These are phyloP conservation scores for Glebionis coronaria DNA, from an alignment of 129 eudicot genomes.

Conservation along the genomic window DNA sequence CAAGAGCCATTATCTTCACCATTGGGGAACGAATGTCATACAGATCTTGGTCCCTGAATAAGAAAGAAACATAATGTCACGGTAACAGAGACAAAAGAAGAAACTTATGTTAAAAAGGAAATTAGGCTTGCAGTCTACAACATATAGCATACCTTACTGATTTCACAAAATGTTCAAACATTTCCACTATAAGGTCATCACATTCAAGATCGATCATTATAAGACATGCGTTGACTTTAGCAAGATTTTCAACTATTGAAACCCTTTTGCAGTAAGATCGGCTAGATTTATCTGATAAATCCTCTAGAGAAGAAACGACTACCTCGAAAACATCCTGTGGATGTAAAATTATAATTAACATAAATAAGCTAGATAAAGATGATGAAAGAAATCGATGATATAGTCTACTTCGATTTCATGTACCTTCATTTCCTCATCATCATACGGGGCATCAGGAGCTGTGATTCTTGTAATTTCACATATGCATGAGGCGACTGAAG, in stretches of 20 bases:
- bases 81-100: background rate
- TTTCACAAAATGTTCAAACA: conserved; percentile 79
- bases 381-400: background rate
- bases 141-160: conserved; percentile 53
- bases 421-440: conserved; percentile 86
- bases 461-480: conserved; percentile 91
- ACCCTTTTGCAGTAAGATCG: conserved; percentile 60
- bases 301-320: conserved; percentile 78
- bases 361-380: background rate
- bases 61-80: background rate
- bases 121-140: background rate
- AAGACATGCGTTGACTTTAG: conserved; percentile 88
- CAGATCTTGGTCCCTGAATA: conserved; percentile 61
- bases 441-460: conserved; percentile 94
- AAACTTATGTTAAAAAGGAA: conserved; percentile 2
- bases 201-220: conserved; percentile 96
- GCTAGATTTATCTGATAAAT: conserved; percentile 61
- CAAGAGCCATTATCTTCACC: conserved; percentile 84
- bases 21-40: conserved; percentile 50
- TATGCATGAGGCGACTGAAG: conserved; percentile 75
- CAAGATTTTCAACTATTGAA: conserved; percentile 70
- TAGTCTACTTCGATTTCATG: background rate
- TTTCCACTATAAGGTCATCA: conserved; percentile 56
- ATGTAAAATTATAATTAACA: conserved; percentile 16
- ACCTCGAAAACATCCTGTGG: conserved; percentile 70